Conservation (phyloP, 495 filamentous ascomycete genomes). For the Sporormia fimetaria region DNA sequence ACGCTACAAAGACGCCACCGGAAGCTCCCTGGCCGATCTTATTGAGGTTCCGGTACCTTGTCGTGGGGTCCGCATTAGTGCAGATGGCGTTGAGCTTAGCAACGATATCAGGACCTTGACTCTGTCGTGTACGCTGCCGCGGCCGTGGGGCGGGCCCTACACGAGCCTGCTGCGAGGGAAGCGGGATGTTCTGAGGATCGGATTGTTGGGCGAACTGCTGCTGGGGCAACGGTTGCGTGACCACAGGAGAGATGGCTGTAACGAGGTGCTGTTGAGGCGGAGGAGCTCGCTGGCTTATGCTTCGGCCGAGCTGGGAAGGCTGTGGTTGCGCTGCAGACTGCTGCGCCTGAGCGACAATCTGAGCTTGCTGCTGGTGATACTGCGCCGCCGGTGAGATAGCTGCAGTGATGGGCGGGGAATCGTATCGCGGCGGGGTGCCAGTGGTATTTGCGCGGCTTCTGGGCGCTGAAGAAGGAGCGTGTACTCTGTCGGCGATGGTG, state of each 20-base stretch:
- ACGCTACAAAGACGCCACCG: slow-evolving; percentile 88
- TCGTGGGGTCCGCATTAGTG: slow-evolving; percentile 74
- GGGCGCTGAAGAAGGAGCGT: slow-evolving; percentile 35
- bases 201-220: slow-evolving; percentile 42
- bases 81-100: slow-evolving; percentile 77
- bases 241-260: slow-evolving; percentile 22
- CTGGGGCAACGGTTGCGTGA: slow-evolving; percentile 44
- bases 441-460: slow-evolving; percentile 33
- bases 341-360: slow-evolving; percentile 62
- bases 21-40: slow-evolving; percentile 98
- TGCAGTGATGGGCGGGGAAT: slow-evolving; percentile 29
- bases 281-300: slow-evolving; percentile 50
- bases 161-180: slow-evolving; percentile 36
- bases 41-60: slow-evolving; percentile 72
- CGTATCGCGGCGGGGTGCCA: slow-evolving; percentile 24
- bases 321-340: slow-evolving; percentile 40
- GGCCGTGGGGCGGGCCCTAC: slow-evolving; percentile 53
- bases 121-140: slow-evolving; percentile 65
- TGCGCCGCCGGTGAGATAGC: slow-evolving; percentile 34
- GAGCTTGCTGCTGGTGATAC: slow-evolving; percentile 80
- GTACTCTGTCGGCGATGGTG: slow-evolving; percentile 33
- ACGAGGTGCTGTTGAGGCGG: slow-evolving; percentile 31
- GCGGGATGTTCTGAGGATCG: slow-evolving; percentile 47
- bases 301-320: slow-evolving; percentile 40
- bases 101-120: slow-evolving; percentile 68